phyloP scores from a whole-genome alignment of 306 rosid genomes.

The Vicia sativa region DNA sequence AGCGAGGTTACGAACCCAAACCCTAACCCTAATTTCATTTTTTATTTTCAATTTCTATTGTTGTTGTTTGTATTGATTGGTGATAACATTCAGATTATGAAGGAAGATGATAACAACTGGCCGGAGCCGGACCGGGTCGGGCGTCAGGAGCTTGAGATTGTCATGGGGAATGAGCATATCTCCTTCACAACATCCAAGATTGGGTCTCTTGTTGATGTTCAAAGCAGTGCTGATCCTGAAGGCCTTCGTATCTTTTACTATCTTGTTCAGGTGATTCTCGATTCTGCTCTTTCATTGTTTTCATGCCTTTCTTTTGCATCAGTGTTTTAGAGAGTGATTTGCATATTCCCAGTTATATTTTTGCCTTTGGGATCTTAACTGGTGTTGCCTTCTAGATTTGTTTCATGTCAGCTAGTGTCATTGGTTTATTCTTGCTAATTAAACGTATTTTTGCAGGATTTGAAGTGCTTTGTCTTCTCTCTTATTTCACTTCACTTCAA shows the following conservation, averaged over 20 bases:
- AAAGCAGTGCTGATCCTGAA: slow-evolving; percentile 96
- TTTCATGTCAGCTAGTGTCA: no score
- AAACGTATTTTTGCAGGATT: no score
- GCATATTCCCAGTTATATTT: background rate
- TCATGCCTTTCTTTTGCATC: background rate
- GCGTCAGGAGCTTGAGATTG: slow-evolving; percentile 96
- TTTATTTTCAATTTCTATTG: no score
- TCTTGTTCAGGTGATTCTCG: slow-evolving; percentile 81
- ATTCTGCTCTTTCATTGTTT: slow-evolving; percentile 5
- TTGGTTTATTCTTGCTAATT: no score
- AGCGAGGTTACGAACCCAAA: slow-evolving; percentile 64
- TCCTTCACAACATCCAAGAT: slow-evolving; percentile 97
- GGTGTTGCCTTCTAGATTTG: no score
- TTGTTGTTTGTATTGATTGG: no score
- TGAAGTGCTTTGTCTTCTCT: no score
- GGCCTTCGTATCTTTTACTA: slow-evolving; percentile 99
- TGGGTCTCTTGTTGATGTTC: slow-evolving; percentile 96
- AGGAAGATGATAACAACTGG: slow-evolving; percentile 98
- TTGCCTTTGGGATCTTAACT: no score
- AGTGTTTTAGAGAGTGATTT: background rate
- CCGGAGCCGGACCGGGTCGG: slow-evolving; percentile 97
- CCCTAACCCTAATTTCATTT: no score
- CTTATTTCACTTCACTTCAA: no score
- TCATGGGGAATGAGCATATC: slow-evolving; percentile 96
- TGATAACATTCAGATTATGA: slow-evolving; percentile 61